Evolutionary conservation across 768 basidiomycete genomes (phyloP).

Genomic region (Phallus indusiatus): DNA sequence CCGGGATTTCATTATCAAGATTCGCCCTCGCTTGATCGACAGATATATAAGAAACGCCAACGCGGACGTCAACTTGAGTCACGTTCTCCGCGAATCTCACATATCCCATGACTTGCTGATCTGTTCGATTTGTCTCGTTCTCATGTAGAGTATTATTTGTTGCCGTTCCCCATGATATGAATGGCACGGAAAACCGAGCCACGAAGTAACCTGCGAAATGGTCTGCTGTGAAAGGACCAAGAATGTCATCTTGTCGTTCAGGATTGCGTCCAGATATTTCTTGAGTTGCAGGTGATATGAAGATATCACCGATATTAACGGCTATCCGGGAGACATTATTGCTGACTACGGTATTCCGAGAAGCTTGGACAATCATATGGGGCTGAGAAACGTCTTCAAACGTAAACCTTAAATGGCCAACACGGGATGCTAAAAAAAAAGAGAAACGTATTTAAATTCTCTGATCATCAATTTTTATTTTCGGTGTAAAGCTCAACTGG

Average conservation of each 20-base stretch:
- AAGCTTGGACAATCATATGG: constrained; percentile 59
- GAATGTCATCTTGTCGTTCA: constrained; percentile 64
- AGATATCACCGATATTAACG: constrained; percentile 43
- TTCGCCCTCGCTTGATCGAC: constrained; percentile 52
- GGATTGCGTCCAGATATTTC: constrained; percentile 58
- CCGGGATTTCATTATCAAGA: constrained; percentile 39
- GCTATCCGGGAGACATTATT: constrained; percentile 34
- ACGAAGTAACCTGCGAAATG: constrained; percentile 39
- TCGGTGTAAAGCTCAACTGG: constrained; percentile 35
- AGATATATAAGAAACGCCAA: constrained; percentile 71
- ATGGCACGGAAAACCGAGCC: constrained; percentile 24
- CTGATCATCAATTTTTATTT: not conserved
- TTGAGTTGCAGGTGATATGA: constrained; percentile 29
- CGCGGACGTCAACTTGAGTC: constrained; percentile 38
- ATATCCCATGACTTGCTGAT: constrained; percentile 38
- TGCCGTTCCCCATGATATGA: constrained; percentile 38
- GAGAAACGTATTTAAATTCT: not conserved
- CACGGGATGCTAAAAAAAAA: constrained; percentile 49
- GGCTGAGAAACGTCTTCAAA: constrained; percentile 39
- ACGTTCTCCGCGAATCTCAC: constrained; percentile 20
- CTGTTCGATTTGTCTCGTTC: constrained; percentile 25
- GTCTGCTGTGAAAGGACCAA: constrained; percentile 37
- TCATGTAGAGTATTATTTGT: constrained; percentile 31
- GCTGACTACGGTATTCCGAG: constrained; percentile 52
- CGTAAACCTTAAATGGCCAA: constrained; percentile 65